These are phyloP conservation scores for Corrigiola litoralis DNA, from an alignment of 179 eudicot genomes.

Conservation along the genomic window DNA sequence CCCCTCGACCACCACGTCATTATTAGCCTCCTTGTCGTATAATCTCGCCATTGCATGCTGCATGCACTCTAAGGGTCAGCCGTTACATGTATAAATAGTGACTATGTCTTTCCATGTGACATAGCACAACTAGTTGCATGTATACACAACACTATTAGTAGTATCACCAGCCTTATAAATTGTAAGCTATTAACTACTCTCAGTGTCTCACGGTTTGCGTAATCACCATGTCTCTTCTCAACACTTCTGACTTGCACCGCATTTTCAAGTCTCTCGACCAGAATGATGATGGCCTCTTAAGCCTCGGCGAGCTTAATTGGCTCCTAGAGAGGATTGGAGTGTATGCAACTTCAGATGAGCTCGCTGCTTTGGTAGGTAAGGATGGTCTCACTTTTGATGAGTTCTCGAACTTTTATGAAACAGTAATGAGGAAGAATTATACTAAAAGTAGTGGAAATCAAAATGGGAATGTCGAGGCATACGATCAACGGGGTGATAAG, in stretches of 20 bases:
- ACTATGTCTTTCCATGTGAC: not conserved
- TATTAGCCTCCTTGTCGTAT: not conserved
- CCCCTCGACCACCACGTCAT: slow-evolving; percentile 3
- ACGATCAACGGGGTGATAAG: not conserved
- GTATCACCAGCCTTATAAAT: not conserved
- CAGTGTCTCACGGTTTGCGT: not conserved
- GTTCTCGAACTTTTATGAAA: slow-evolving; percentile 45
- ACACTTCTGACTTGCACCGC: slow-evolving; percentile 32
- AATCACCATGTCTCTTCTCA: slow-evolving; percentile 43
- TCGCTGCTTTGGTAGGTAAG: slow-evolving; percentile 34
- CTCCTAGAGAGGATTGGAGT: slow-evolving; percentile 41
- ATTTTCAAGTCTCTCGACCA: slow-evolving; percentile 54
- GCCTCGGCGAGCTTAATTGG: slow-evolving; percentile 45
- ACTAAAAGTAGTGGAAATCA: not conserved
- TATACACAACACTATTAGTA: not conserved
- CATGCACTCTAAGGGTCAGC: not conserved
- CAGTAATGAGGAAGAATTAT: slow-evolving; percentile 9
- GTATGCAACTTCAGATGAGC: slow-evolving; percentile 32
- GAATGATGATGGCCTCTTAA: slow-evolving; percentile 46
- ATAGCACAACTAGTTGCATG: not conserved
- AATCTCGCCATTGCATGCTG: not conserved
- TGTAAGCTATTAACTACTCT: no score
- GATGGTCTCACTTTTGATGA: slow-evolving; percentile 38
- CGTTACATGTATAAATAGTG: not conserved
- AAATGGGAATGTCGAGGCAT: not conserved